Conservation (phyloP, 1,139 yeast species). For the Suhomyces kunorum region DNA sequence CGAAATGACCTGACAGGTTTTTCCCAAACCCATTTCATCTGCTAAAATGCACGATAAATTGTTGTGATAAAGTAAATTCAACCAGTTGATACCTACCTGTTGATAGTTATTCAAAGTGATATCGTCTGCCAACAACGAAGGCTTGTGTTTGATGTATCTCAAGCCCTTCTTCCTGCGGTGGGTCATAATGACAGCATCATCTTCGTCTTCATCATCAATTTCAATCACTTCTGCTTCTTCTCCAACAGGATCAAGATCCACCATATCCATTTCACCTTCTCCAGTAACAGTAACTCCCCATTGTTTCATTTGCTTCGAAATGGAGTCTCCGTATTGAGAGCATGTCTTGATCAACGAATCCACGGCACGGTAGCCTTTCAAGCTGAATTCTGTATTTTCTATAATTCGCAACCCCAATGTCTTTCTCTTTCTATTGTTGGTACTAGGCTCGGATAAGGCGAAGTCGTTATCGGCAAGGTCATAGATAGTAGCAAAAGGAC, state of each 20-base stretch:
- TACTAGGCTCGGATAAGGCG: slow-evolving; percentile 23
- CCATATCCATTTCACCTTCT: slow-evolving; percentile 60
- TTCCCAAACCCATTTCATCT: slow-evolving; percentile 98
- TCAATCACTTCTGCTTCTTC: slow-evolving; percentile 20
- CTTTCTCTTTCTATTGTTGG: slow-evolving; percentile 39
- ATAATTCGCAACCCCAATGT: slow-evolving; percentile 74
- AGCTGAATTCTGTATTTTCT: slow-evolving; percentile 65
- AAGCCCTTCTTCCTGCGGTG: slow-evolving; percentile 24
- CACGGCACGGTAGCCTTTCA: slow-evolving; percentile 90
- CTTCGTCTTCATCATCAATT: slow-evolving; percentile 30
- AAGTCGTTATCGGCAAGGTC: slow-evolving; percentile 53
- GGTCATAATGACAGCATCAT: slow-evolving; percentile 18
- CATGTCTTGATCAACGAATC: slow-evolving; percentile 86
- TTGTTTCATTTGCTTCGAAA: slow-evolving; percentile 67
- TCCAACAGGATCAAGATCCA: slow-evolving; percentile 33
- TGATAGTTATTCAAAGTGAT: slow-evolving; percentile 82
- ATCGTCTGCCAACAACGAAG: slow-evolving; percentile 61
- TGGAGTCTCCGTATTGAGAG: slow-evolving; percentile 69
- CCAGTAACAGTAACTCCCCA: slow-evolving; percentile 87
- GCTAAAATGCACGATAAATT: slow-evolving; percentile 89
- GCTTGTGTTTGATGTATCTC: slow-evolving; percentile 68
- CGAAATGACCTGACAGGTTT: slow-evolving; percentile 95
- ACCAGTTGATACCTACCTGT: slow-evolving; percentile 95
- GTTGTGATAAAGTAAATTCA: slow-evolving; percentile 72
- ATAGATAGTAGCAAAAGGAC: slow-evolving; percentile 69